Percentiles rank a stretch among this genome's conserved stretches.
phyloP scores from a whole-genome alignment of 768 basidiomycete species.

The Lentinula raphanica region DNA sequence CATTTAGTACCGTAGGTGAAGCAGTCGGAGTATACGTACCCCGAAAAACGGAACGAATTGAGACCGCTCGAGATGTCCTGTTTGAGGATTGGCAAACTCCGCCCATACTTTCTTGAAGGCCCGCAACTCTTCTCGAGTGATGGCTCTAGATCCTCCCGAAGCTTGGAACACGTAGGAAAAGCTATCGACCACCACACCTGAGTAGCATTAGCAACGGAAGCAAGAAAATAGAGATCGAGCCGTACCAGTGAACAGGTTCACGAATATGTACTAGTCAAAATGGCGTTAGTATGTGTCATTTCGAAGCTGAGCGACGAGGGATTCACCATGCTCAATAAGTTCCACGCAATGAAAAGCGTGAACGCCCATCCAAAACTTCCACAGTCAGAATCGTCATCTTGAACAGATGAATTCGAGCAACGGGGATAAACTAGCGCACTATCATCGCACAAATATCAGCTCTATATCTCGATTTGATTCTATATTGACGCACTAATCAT shows the following conservation, averaged over 20 bases:
- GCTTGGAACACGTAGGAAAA: slow-evolving; percentile 95
- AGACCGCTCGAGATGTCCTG: slow-evolving; percentile 68
- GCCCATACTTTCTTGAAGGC: slow-evolving; percentile 94
- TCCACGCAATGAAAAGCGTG: slow-evolving; percentile 90
- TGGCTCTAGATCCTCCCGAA: slow-evolving; percentile 69
- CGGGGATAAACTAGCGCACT: slow-evolving; percentile 76
- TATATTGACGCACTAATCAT: slow-evolving; percentile 79
- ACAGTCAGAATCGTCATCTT: slow-evolving; percentile 72
- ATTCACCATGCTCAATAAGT: slow-evolving; percentile 86
- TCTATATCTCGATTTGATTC: slow-evolving; percentile 7
- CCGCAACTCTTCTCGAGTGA: slow-evolving; percentile 89
- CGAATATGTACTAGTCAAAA: slow-evolving; percentile 76
- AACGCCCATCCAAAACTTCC: slow-evolving; percentile 83
- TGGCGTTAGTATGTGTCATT: not conserved
- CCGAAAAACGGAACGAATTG: slow-evolving; percentile 76
- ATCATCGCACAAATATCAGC: not conserved
- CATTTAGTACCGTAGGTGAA: not conserved
- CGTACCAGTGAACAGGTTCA: slow-evolving; percentile 90
- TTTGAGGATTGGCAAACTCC: slow-evolving; percentile 71
- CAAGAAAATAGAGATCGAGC: not conserved
- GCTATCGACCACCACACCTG: slow-evolving; percentile 89
- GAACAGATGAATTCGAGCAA: slow-evolving; percentile 54
- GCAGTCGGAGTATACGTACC: slow-evolving; percentile 48
- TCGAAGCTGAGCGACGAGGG: slow-evolving; percentile 1
- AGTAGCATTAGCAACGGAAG: not conserved